These are phyloP conservation scores for Aspergillus melleus DNA, from an alignment of 2,329 filamentous ascomycete species.

Conservation along the genomic window DNA sequence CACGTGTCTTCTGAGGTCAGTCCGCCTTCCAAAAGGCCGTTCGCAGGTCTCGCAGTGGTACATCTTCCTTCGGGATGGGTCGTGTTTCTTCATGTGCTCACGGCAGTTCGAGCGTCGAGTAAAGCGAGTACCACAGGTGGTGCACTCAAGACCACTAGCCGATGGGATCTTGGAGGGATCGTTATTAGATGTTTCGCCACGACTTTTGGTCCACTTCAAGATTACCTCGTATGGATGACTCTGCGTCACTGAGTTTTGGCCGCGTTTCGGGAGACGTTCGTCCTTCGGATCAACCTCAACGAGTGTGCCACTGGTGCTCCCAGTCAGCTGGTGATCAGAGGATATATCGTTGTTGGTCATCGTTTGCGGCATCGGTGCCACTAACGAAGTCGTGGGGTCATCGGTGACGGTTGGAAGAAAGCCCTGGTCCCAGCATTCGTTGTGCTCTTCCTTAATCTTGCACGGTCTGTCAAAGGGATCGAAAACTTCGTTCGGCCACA, in stretches of 20 bases:
- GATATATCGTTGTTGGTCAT: background rate
- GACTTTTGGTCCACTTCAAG: slow-evolving; percentile 11
- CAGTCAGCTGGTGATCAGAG: background rate
- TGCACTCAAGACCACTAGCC: slow-evolving; percentile 70
- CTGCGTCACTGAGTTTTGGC: slow-evolving; percentile 3
- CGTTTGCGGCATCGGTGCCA: slow-evolving; percentile 8
- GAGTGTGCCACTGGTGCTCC: background rate
- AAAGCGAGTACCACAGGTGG: slow-evolving; percentile 75
- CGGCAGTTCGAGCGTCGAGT: slow-evolving; percentile 84
- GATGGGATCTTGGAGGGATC: slow-evolving; percentile 23
- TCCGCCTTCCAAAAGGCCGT: slow-evolving; percentile 79
- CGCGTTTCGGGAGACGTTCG: background rate
- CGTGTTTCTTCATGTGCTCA: slow-evolving; percentile 81
- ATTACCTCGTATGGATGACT: slow-evolving; percentile 8
- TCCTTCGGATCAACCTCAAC: slow-evolving; percentile 1
- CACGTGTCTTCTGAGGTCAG: slow-evolving; percentile 65
- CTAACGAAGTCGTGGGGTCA: background rate
- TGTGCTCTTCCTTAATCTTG: slow-evolving; percentile 13
- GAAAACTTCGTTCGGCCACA: slow-evolving; percentile 28
- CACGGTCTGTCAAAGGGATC: slow-evolving; percentile 16
- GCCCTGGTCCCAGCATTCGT: slow-evolving; percentile 20
- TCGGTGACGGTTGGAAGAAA: slow-evolving; percentile 7
- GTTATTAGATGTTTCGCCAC: slow-evolving; percentile 1
- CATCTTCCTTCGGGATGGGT: slow-evolving; percentile 69
- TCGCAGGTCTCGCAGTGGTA: slow-evolving; percentile 70